Conservation (phyloP, 2,329 filamentous ascomycete species). For the Colletotrichum neosansevieriae region DNA sequence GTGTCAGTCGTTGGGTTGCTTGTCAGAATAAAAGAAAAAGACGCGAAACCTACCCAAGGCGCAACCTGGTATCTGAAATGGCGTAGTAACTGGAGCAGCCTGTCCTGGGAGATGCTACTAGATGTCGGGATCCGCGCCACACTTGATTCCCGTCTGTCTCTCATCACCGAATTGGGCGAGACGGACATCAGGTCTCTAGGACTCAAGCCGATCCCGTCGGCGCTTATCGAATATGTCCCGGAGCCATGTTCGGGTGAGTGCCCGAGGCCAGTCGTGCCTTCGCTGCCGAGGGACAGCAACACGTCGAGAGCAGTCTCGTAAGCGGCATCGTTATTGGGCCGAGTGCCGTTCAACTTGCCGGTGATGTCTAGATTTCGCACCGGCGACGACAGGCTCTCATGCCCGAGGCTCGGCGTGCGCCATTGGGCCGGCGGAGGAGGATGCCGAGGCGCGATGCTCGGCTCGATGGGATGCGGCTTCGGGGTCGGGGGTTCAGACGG, state of each 20-base stretch:
- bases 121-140: background rate
- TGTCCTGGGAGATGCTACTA: constrained; percentile 24
- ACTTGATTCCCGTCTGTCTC: background rate
- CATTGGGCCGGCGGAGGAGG: background rate
- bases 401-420: constrained; percentile 18
- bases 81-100: constrained; percentile 50
- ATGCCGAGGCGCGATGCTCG: constrained; percentile 2
- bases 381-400: constrained; percentile 18
- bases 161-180: background rate
- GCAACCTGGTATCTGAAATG: constrained; percentile 59
- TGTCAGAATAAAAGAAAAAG: background rate
- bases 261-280: constrained; percentile 25
- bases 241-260: constrained; percentile 8
- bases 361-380: constrained; percentile 15
- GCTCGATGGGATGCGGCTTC: constrained; percentile 23
- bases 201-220: constrained; percentile 6
- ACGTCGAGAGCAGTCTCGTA: constrained; percentile 52
- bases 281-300: constrained; percentile 49
- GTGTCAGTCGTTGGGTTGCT: background rate
- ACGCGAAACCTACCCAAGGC: constrained; percentile 53
- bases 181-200: constrained; percentile 17
- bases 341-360: background rate
- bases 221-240: background rate
- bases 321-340: constrained; percentile 21
- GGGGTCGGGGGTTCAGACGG: background rate